Base-by-base conservation (phyloP, 2,329 filamentous ascomycete species). In the Botrytis fabae region DNA sequence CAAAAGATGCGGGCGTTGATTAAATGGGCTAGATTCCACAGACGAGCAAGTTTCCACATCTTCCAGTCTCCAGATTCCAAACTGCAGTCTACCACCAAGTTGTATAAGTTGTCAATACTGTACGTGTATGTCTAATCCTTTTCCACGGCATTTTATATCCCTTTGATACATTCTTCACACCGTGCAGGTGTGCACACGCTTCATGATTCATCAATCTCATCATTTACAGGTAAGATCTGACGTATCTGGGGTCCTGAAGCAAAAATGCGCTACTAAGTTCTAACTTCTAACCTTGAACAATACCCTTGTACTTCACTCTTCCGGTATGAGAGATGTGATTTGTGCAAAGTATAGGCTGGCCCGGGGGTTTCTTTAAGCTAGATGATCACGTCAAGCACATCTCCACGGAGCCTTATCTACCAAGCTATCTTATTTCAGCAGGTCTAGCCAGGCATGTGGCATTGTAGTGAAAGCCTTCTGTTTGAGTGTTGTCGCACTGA, bases 391-490 rank as follows among this genome's bases (percentile, higher is more conserved):
- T 63, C 32, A 46, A 46, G 62, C 22, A 48, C 32, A 70, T 70
- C 59, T 70, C 69, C 69, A 51, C 69, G 69, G 69, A 70, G 57
- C 69, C 69, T 70, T 70, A 20, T 46, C 57, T 46, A n/a, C 61
- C 18, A 57, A 42, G 25, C 10, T 32, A 38, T 68, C 64, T 22
- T 16, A 42, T 63, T 62, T 63, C 32, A 61, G 68, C 44, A 70
- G 32, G 68, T 70, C 22, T 28, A 44, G 42, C 68, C 54, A 46
- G 42, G 12, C 51, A 46, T 12, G 9, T 40, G 25, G 32, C 64
- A 28, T 32, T 10, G 35, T 28, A 57, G 25, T 68, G 48, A 68
- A 68, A 68, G 64, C 64, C 64, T 68, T 68, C 48, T 57, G 9
- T 68, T 68, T 57, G 35, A n/a, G 9, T 54, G 64, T 68, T 38